Percentiles rank a stretch among this genome's conserved stretches.
Conservation (phyloP, 345 rosid species). For the Camelina neglecta region DNA sequence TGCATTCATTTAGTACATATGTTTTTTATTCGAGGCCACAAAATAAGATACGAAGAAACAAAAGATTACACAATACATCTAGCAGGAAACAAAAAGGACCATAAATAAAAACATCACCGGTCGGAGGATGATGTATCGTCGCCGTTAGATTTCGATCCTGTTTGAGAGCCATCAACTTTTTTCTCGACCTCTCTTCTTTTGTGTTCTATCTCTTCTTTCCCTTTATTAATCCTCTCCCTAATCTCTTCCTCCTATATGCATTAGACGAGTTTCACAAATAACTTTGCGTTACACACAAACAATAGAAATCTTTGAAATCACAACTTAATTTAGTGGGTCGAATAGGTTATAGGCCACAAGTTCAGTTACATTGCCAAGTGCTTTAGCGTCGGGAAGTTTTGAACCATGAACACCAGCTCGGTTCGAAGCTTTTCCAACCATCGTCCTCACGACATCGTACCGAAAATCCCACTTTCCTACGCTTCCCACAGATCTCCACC, state of each 20-base stretch:
- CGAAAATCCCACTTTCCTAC: conserved; percentile 11
- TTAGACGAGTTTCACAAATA: background rate
- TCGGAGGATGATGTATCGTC: conserved; percentile 17
- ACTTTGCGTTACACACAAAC: background rate
- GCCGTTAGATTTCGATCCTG: background rate
- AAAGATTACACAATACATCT: background rate
- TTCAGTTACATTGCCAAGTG: conserved; percentile 39
- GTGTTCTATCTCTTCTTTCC: conserved; percentile 25
- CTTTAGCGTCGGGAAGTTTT: conserved; percentile 28
- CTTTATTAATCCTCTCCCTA: conserved; percentile 34
- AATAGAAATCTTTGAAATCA: background rate
- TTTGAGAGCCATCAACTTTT: conserved; percentile 26
- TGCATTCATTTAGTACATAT: too few species aligned
- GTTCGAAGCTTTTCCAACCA: conserved; percentile 43
- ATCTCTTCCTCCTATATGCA: conserved; percentile 37
- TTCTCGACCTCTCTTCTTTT: conserved; percentile 36
- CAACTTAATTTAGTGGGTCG: background rate
- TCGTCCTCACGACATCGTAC: conserved; percentile 28
- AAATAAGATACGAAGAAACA: background rate
- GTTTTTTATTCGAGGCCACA: background rate
- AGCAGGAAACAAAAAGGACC: background rate
- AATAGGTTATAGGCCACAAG: background rate
- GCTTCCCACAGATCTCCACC: conserved; percentile 10
- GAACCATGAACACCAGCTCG: conserved; percentile 48
- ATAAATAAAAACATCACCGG: background rate